phyloP scores from a whole-genome alignment of 208 protist genomes.

The Leishmania turanica region DNA sequence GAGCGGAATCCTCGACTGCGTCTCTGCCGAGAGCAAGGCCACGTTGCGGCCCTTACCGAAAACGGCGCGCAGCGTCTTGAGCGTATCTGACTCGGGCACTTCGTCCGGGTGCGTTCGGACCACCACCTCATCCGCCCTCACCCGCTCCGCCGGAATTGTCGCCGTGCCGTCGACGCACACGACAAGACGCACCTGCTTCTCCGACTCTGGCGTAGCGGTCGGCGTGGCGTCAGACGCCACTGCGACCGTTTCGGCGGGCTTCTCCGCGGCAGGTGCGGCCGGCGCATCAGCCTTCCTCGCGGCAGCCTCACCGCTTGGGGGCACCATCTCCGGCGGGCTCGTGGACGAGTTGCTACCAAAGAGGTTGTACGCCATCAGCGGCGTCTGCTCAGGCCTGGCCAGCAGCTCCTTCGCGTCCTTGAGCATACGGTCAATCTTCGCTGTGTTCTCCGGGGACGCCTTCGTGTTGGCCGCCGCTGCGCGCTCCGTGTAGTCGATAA shows the following conservation, averaged over 20 bases:
- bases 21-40: constrained; percentile 49
- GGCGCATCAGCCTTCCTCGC: neutral
- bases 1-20: constrained; percentile 24
- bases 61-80: constrained; percentile 25
- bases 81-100: constrained; percentile 28
- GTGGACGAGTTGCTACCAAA: neutral
- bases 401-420: constrained; percentile 72
- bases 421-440: constrained; percentile 70
- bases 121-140: constrained; percentile 35
- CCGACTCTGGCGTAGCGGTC: constrained; percentile 3
- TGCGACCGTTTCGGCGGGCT: neutral
- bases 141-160: constrained; percentile 10
- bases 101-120: constrained; percentile 9
- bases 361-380: constrained; percentile 24
- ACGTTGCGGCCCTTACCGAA: constrained; percentile 39
- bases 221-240: neutral
- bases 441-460: constrained; percentile 30
- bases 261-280: neutral
- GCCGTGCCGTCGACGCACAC: constrained; percentile 28
- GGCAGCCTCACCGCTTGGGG: neutral
- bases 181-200: constrained; percentile 23
- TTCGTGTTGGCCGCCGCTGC: constrained; percentile 40
- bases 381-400: constrained; percentile 43
- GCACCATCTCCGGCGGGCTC: neutral
- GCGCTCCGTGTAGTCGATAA: constrained; percentile 71